Evolutionary conservation across 305 asterid species (phyloP).

Genomic region (Caryopteris hybrid): DNA sequence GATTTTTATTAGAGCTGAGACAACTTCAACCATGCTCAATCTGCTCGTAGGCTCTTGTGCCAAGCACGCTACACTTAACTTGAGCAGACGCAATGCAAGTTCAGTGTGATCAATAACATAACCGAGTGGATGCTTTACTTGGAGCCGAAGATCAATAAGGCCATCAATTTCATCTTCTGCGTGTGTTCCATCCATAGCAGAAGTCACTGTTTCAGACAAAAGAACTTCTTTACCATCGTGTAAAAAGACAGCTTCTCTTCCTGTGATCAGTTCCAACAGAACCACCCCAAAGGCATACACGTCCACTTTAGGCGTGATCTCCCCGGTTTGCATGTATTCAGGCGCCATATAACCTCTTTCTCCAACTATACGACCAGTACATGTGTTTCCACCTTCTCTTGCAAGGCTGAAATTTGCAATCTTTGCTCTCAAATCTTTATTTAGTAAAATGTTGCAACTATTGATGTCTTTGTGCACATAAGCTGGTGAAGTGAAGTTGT

Average conservation of each 20-base stretch:
- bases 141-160: conserved; percentile 49
- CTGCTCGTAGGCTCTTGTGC: conserved; percentile 40
- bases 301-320: conserved; percentile 41
- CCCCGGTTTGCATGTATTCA: conserved; percentile 34
- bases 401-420: conserved; percentile 47
- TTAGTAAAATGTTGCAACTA: conserved; percentile 42
- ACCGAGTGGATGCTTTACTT: conserved; percentile 55
- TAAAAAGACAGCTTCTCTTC: conserved; percentile 37
- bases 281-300: conserved; percentile 57
- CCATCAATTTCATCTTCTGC: conserved; percentile 15
- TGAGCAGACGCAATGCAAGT: conserved; percentile 41
- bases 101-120: conserved; percentile 48
- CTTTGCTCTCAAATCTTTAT: conserved; percentile 46
- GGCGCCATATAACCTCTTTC: conserved; percentile 58
- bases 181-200: conserved; percentile 19
- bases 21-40: conserved; percentile 43
- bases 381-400: conserved; percentile 25
- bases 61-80: conserved; percentile 43
- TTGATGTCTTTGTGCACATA: conserved; percentile 51
- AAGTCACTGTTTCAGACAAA: conserved; percentile 30
- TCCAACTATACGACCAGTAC: conserved; percentile 17
- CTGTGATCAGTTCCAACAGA: conserved; percentile 53
- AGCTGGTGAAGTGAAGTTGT: conserved; percentile 53
- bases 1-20: conserved; percentile 44
- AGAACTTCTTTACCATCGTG: conserved; percentile 35